Percentiles rank a stretch among this genome's conserved stretches.
phyloP scores from a whole-genome alignment of 371 early-diverging fungal genomes.

The Lichtheimia hyalospora region DNA sequence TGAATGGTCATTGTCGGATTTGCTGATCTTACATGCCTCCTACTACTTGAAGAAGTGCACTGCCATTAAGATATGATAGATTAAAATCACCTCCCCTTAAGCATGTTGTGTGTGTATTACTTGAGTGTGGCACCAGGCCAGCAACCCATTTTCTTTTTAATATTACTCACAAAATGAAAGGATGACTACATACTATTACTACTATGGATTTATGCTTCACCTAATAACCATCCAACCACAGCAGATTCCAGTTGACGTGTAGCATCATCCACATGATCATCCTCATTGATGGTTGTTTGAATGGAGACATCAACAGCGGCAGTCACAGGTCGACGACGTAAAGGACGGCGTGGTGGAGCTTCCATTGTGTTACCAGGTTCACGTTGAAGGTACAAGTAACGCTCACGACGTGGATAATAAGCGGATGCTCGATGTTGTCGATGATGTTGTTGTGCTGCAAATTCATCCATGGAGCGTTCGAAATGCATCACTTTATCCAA shows the following conservation, averaged over 20 bases:
- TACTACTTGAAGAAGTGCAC: too few species aligned
- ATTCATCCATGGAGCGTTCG: conserved; percentile 44
- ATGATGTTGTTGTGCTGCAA: conserved; percentile 22
- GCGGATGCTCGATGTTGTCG: conserved; percentile 26
- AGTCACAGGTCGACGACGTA: conserved; percentile 1
- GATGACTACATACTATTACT: too few species aligned
- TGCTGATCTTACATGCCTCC: too few species aligned
- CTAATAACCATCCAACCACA: conserved; percentile 28
- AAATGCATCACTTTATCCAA: conserved; percentile 49
- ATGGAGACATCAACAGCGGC: conserved; percentile 13
- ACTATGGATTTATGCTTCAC: conserved; percentile 15
- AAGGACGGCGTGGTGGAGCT: conserved; percentile 5
- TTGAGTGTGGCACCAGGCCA: too few species aligned
- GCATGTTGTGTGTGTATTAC: too few species aligned
- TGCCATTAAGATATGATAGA: too few species aligned
- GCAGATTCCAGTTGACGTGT: conserved; percentile 21
- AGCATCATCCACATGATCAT: conserved; percentile 25
- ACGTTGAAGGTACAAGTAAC: conserved; percentile 42
- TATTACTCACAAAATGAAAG: too few species aligned
- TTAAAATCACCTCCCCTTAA: too few species aligned
- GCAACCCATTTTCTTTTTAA: too few species aligned
- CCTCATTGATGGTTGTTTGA: conserved; percentile 21
- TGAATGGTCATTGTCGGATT: too few species aligned
- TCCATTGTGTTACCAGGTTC: conserved; percentile 34
- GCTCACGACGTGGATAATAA: conserved; percentile 37